Evolutionary conservation across 2,329 filamentous ascomycete genomes (phyloP), one percentile per base, ranked within the genome.

Genomic region (Colletotrichum aenigma): DNA sequence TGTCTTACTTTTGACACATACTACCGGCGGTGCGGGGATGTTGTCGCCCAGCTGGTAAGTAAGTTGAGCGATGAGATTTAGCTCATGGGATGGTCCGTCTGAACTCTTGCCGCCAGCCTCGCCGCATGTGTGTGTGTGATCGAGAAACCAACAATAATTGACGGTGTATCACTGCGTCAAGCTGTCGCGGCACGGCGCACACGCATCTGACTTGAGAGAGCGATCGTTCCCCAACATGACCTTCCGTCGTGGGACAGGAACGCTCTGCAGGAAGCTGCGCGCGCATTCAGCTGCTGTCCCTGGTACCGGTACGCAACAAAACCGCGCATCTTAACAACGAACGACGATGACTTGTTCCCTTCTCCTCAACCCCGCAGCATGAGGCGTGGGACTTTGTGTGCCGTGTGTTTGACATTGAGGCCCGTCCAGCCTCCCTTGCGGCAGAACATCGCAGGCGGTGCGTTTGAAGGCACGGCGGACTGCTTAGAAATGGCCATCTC

Each of bases 401-500:
- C 67, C 61, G 43, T 38, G 28, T 52, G 43, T 52, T 21, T 21
- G n/a, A 52, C 43, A 52, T 74, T 62, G 66, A 58, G 13, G 67
- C 38, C 68, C 68, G 43, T 66, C 72, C 72, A 67, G 28, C 55
- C 26, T 30, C 9, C 38, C 56, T 26, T 60, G 24, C 43, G 30
- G 62, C 62, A 75, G 52, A 62, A 61, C 72, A 61, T 66, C 36
- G 32, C 34, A 18, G 66, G 32, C 32, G 56, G 48, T 28, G 65
- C 21, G 18, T 48, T 58, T 34, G 58, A 60, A 56, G 38, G 26
- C 61, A 71, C 36, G 62, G 61, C 43, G 56, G 30, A 21, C 32
- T 74, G 71, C 36, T 72, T 71, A 72, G 52, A 71, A 67, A 75
- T 67, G 55, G 21, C 38, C 38, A 28, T 58, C 38, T 66, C 38